Evolutionary conservation across 2,329 filamentous ascomycete genomes (phyloP).

Genomic region (Metarhizium robertsii): DNA sequence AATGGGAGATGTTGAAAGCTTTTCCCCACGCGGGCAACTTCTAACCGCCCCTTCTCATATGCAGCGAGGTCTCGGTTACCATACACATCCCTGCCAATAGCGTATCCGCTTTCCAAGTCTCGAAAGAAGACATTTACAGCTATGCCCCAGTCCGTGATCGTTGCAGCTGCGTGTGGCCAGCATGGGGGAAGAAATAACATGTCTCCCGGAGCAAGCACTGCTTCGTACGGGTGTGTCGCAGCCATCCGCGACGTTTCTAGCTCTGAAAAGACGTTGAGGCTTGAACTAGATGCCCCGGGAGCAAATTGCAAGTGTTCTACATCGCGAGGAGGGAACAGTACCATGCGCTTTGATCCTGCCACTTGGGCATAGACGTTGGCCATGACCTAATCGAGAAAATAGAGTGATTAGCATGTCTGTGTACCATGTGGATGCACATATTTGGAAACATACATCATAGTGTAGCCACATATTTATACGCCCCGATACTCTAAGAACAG

Average conservation of each 20-base stretch:
- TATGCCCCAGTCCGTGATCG: constrained; percentile 51
- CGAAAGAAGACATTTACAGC: constrained; percentile 89
- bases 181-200: constrained; percentile 72
- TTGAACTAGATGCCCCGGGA: constrained; percentile 72
- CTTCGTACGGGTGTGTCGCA: constrained; percentile 56
- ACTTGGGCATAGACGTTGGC: constrained; percentile 81
- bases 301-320: constrained; percentile 60
- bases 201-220: constrained; percentile 59
- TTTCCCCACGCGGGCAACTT: constrained; percentile 57
- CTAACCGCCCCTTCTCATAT: constrained; percentile 71
- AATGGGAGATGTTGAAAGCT: constrained; percentile 55
- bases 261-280: constrained; percentile 57
- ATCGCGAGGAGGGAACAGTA: constrained; percentile 72
- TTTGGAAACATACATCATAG: constrained; percentile 64
- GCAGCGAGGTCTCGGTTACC: constrained; percentile 77
- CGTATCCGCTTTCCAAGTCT: constrained; percentile 57
- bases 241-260: constrained; percentile 30
- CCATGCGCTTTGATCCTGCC: constrained; percentile 59
- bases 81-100: constrained; percentile 72
- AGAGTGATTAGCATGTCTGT: constrained; percentile 39
- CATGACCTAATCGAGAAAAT: constrained; percentile 50
- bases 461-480: constrained; percentile 83
- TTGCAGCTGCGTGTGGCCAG: constrained; percentile 71
- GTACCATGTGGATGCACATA: constrained; percentile 87
- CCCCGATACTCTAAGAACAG: constrained; percentile 70